Evolutionary conservation across 345 rosid species (phyloP).

Genomic region (Litchi chinensis): DNA sequence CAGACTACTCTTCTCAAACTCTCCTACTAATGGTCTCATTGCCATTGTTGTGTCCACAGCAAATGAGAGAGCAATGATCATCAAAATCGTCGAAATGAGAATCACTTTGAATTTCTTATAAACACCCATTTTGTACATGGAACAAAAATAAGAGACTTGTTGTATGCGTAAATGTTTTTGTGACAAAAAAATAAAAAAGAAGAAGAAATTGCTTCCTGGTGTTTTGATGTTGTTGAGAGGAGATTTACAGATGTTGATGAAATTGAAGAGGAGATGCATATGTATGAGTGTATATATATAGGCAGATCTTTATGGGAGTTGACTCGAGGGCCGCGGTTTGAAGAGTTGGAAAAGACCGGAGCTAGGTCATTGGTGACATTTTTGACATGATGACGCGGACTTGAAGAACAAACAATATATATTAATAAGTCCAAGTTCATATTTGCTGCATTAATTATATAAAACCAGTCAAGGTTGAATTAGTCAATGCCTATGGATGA

Average conservation of each 20-base stretch:
- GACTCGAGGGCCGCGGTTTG: background rate
- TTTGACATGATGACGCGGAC: background rate
- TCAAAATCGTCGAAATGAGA: background rate
- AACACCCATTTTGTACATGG: background rate
- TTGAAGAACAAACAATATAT: background rate
- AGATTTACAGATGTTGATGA: no score
- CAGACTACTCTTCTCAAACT: background rate
- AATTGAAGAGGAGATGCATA: no score
- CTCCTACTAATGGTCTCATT: conserved; percentile 28
- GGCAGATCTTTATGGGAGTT: background rate
- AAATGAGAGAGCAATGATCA: background rate
- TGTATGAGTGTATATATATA: no score
- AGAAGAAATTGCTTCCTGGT: background rate
- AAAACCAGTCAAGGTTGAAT: background rate
- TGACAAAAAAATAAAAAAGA: background rate
- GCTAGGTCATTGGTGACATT: background rate
- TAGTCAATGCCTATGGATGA: background rate
- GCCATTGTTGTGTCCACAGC: conserved; percentile 20
- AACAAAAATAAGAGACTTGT: background rate
- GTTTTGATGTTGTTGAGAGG: background rate
- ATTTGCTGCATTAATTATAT: background rate
- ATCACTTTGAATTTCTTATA: background rate
- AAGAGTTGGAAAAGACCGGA: background rate
- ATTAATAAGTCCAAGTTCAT: no score
- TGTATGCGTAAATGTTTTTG: background rate